Evolutionary conservation across 192 early-diverging fungal species (phyloP).

Genomic region (Podila minutissima): DNA sequence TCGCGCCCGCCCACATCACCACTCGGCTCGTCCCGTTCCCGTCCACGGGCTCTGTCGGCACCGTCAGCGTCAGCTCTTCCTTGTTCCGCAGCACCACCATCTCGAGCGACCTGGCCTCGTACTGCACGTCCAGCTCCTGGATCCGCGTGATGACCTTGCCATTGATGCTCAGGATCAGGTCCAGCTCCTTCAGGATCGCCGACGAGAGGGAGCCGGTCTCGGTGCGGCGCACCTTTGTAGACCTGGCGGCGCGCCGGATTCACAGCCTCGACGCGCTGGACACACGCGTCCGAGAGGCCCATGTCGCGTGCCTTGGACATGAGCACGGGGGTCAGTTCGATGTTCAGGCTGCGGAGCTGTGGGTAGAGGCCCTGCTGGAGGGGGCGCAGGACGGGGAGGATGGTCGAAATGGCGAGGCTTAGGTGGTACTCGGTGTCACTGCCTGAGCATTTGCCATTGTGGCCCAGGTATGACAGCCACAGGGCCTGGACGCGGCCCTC

Average conservation of each 20-base stretch:
- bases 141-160: constrained; percentile 70
- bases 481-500: constrained; percentile 74
- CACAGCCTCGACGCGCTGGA: constrained; percentile 64
- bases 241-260: constrained; percentile 63
- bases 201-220: constrained; percentile 68
- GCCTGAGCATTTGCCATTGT: constrained; percentile 64
- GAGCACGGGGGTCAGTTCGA: constrained; percentile 66
- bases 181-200: constrained; percentile 67
- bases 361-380: constrained; percentile 63
- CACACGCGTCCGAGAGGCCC: constrained; percentile 67
- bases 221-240: constrained; percentile 66
- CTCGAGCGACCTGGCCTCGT: constrained; percentile 60
- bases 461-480: constrained; percentile 81
- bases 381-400: constrained; percentile 61
- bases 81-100: constrained; percentile 78
- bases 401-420: constrained; percentile 60
- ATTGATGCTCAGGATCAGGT: constrained; percentile 77
- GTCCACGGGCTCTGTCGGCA: constrained; percentile 70
- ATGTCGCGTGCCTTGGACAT: constrained; percentile 68
- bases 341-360: constrained; percentile 64
- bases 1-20: constrained; percentile 87
- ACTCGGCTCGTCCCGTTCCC: constrained; percentile 71
- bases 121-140: constrained; percentile 70
- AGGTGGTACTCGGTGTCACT: constrained; percentile 72
- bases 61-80: constrained; percentile 71